Evolutionary conservation across 176 grass and related monocot species (phyloP).

Genomic region (Oryza officinalis): DNA sequence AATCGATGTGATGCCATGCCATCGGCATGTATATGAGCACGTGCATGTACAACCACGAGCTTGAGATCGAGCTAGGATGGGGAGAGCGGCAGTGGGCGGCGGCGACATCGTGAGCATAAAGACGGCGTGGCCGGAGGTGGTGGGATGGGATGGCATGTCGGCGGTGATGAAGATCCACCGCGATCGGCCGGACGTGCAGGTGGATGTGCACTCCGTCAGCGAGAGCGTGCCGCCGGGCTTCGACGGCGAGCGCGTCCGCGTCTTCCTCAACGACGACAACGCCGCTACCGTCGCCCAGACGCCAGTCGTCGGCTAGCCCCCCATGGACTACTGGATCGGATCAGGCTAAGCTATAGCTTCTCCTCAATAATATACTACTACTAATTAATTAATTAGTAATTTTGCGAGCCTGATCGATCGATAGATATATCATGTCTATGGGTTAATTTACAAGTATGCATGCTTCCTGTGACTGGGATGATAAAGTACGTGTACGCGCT

Average conservation of each 20-base stretch:
- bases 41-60: no score
- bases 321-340: no score
- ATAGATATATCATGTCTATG: no score
- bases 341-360: no score
- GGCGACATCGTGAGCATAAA: neutral
- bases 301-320: constrained; percentile 8
- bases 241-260: constrained; percentile 29
- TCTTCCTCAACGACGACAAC: neutral
- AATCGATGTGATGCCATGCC: no score
- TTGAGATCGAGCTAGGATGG: neutral
- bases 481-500: no score
- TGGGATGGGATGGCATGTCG: neutral
- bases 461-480: no score
- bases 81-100: neutral
- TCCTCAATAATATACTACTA: no score
- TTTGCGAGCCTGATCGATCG: no score
- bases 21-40: no score
- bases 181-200: constrained; percentile 5
- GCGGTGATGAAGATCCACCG: neutral
- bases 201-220: neutral
- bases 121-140: constrained; percentile 42
- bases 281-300: neutral
- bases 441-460: no score
- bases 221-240: constrained; percentile 14
- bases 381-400: no score